phyloP scores from a whole-genome alignment of 768 basidiomycete species.

The Mycena belliarum region DNA sequence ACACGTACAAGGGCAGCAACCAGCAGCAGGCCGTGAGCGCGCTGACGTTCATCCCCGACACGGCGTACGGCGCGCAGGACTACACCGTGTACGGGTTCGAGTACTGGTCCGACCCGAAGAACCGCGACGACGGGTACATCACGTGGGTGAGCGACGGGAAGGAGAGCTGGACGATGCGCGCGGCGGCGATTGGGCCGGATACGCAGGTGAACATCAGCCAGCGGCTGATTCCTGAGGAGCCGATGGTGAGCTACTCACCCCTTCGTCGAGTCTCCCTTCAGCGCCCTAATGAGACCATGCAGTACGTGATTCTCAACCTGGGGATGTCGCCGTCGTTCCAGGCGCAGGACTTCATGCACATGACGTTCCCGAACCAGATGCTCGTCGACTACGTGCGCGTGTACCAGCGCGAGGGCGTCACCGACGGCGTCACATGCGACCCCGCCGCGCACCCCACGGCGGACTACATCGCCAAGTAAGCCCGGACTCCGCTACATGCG shows the following conservation, averaged over 20 bases:
- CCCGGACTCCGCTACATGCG: slow-evolving; percentile 25
- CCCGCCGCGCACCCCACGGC: slow-evolving; percentile 78
- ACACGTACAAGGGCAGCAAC: slow-evolving; percentile 67
- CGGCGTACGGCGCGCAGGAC: slow-evolving; percentile 54
- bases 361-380: slow-evolving; percentile 81
- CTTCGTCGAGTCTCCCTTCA: not conserved
- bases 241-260: slow-evolving; percentile 79
- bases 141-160: slow-evolving; percentile 76
- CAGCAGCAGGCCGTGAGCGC: slow-evolving; percentile 79
- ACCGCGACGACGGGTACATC: slow-evolving; percentile 71
- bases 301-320: slow-evolving; percentile 86
- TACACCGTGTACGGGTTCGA: slow-evolving; percentile 77
- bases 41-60: slow-evolving; percentile 53
- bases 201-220: slow-evolving; percentile 53
- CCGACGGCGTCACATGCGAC: slow-evolving; percentile 74
- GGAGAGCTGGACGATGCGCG: slow-evolving; percentile 71
- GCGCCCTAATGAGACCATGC: not conserved
- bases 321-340: slow-evolving; percentile 83
- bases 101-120: slow-evolving; percentile 73
- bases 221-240: slow-evolving; percentile 86
- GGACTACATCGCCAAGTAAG: slow-evolving; percentile 75
- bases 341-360: slow-evolving; percentile 62
- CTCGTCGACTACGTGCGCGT: slow-evolving; percentile 90
- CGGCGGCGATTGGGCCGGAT: slow-evolving; percentile 71
- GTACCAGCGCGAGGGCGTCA: slow-evolving; percentile 76